Base-by-base conservation (phyloP, 176 grass and related monocot species). In the Musa beccarii region DNA sequence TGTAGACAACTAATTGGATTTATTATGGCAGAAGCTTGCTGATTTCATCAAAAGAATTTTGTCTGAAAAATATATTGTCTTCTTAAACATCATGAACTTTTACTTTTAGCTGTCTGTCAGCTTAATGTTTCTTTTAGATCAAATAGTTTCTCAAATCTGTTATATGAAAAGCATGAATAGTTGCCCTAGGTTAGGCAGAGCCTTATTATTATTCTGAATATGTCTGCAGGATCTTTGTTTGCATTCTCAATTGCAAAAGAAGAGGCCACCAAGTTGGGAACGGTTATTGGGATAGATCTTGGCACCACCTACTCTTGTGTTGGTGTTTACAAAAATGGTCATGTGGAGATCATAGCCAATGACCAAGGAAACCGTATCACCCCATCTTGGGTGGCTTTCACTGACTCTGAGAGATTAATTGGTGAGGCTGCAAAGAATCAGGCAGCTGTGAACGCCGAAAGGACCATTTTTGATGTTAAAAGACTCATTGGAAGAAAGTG, bases 401-500 rank as follows among this genome's bases (percentile, higher is more conserved):
- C 89, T 53, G 89, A 88, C 25, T 8, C 77, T 11, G 85, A 93
- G 87, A 84, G 91, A 29, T 80, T 93, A 16, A 93, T 93, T n/a
- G 90, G 86, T 54, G 84, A 93, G 85, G 86, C 89, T 54, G 89
- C 89, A 66, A 92, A 92, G 75, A 92, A 89, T 82, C 89, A 92
- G 86, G 89, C 86, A 12, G 89, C 89, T 10, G 72, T 76, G 29
- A 92, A 89, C 79, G 59, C 83, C 5, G 71, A 75, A 17, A 85
- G 81, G 59, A 92, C 89, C 10, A 25, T 92, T 74, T 92, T 81
- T 76, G 89, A 92, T 62, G 80, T 80, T 81, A 92, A 92, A 69
- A 78, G 86, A 34, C 81, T 92, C 25, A 92, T 92, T 26, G 89
- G 89, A 14, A 70, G 84, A 11, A 68, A 82, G 67, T 86, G 71